Conservation (phyloP, 805 yeast species). For the Nakazawaea wickerhamii region DNA sequence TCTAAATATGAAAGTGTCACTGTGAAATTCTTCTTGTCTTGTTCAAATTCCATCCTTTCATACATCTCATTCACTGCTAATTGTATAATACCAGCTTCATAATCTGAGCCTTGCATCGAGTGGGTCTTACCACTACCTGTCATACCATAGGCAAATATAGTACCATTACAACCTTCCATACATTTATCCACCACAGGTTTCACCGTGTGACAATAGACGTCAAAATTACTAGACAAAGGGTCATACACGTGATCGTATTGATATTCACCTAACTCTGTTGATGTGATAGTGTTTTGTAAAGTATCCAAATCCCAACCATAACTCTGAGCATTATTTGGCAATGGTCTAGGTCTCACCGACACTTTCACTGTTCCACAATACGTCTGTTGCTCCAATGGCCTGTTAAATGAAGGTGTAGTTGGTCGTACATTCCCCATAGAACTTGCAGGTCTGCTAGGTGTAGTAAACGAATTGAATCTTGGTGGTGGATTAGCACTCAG, state of each 20-base stretch:
- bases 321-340: constrained; percentile 18
- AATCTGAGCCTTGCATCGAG: constrained; percentile 70
- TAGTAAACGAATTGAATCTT: constrained; percentile 6
- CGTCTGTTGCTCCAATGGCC: constrained; percentile 12
- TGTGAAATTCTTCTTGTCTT: constrained; percentile 29
- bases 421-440: constrained; percentile 15
- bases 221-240: constrained; percentile 44
- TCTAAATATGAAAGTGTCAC: constrained; percentile 73
- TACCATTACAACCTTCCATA: constrained; percentile 76
- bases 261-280: constrained; percentile 57
- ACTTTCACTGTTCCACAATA: constrained; percentile 74
- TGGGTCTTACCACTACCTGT: constrained; percentile 91
- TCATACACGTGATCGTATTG: constrained; percentile 76
- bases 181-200: constrained; percentile 47
- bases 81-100: constrained; percentile 68
- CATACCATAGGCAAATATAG: constrained; percentile 92
- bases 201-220: constrained; percentile 57
- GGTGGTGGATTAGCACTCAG: not conserved
- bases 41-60: constrained; percentile 31
- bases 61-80: constrained; percentile 60
- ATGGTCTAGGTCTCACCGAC: constrained; percentile 73
- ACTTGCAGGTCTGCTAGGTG: constrained; percentile 14
- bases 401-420: constrained; percentile 11
- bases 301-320: constrained; percentile 43
- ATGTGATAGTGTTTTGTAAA: constrained; percentile 33